Percentiles rank a stretch among this genome's conserved stretches.
phyloP scores from a whole-genome alignment of 169 alveolate genomes.

The Eimeria zaria region DNA sequence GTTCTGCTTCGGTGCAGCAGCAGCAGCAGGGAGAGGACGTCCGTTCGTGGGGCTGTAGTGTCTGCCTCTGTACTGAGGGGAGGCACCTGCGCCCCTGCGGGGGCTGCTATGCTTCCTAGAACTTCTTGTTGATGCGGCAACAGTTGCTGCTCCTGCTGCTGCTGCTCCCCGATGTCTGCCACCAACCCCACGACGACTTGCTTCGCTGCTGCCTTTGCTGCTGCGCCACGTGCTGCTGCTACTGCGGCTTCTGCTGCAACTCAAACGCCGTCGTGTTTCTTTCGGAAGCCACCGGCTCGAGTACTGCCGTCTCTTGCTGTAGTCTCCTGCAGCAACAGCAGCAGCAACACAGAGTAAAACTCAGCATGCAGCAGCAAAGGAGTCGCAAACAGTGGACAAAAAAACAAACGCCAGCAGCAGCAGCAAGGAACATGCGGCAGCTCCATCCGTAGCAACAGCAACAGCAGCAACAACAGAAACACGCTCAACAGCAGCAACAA shows the following conservation, averaged over 20 bases:
- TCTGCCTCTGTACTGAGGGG: background rate
- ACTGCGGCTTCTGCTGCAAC: conserved; percentile 47
- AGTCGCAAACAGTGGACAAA: background rate
- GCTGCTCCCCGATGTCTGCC: conserved; percentile 4
- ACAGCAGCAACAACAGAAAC: background rate
- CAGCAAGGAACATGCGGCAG: background rate
- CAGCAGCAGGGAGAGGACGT: background rate
- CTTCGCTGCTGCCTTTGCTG: conserved; percentile 33
- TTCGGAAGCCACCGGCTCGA: background rate
- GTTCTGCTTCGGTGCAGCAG: background rate
- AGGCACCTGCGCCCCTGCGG: too few relatives aligned
- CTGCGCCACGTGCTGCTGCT: conserved; percentile 27
- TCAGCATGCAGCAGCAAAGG: conserved; percentile 2
- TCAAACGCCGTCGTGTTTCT: background rate
- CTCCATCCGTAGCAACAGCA: background rate
- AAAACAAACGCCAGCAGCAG: background rate
- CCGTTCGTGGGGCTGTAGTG: conserved; percentile 27
- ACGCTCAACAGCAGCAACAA: background rate
- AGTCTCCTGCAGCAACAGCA: background rate
- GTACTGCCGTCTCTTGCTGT: background rate
- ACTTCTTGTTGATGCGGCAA: background rate
- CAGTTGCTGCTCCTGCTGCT: background rate
- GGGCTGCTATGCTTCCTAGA: background rate
- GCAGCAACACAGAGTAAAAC: background rate
- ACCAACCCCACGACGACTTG: background rate